Base-by-base conservation (phyloP, 768 basidiomycete genomes). In the Cystofilobasidium bisporidii region DNA sequence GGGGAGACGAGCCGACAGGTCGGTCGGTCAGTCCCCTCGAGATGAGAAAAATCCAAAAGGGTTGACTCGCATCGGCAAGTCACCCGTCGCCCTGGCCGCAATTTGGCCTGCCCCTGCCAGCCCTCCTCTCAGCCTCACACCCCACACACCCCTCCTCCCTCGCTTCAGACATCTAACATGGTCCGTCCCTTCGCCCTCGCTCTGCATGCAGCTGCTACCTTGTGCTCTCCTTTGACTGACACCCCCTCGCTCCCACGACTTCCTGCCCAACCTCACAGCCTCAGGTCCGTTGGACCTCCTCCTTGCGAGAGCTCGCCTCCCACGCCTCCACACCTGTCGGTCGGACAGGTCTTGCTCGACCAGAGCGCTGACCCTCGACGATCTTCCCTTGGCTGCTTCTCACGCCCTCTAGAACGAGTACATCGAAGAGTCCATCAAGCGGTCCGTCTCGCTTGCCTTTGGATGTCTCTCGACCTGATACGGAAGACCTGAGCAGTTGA, bases 391-490 rank as follows among this genome's bases (percentile, higher is more conserved):
- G n/a, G 53, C 26, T 33, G 18, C 20, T 43, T 45, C 33, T 4
- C n/a, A n/a, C n/a, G 4, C 26, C 48, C 14, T n/a, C 14, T 73
- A 99, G 90, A 98, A 98, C 82, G 93, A 97, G 77, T 97, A 98
- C 78, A 98, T 99, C 78, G 94, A 98, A 78, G 94, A 99, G 81
- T 88, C 90, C 75, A 93, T 97, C 78, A 92, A 91, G 36, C 43
- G 41, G 45, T 56, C 18, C 60, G 36, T 18, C 5, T 36, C 18
- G 0, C 1, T 18, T 58, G n/a, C 2, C 17, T 6, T n/a, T 24
- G 15, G 12, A 22, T 60, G 22, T 36, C 24, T n/a, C n/a, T n/a
- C n/a, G n/a, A n/a, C n/a, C n/a, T n/a, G n/a, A n/a, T n/a, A n/a
- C n/a, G n/a, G n/a, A n/a, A n/a, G n/a, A n/a, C n/a, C n/a, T n/a